A percentile compares a stretch with the other conserved stretches of the same genome.
phyloP scores from a whole-genome alignment of 169 alveolate genomes.

The Cryptosporidium bovis region DNA sequence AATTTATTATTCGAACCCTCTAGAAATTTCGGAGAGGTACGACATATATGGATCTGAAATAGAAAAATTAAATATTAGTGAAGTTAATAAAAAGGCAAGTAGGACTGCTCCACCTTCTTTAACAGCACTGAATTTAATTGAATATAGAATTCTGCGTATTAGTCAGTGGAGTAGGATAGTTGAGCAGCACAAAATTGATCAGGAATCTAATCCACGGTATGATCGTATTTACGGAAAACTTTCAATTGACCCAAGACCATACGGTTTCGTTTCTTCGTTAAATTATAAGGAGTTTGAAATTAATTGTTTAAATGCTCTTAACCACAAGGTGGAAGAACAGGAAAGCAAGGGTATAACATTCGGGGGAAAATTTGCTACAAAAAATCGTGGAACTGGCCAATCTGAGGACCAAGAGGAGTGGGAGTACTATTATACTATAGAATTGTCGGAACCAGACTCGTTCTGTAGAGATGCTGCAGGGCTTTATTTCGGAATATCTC shows the following conservation, averaged over 20 bases:
- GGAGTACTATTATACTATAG: constrained; percentile 29
- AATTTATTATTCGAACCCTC: constrained; percentile 40
- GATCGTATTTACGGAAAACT: constrained; percentile 47
- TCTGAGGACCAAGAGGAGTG: constrained; percentile 32
- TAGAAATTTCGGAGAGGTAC: constrained; percentile 19
- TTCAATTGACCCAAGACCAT: constrained; percentile 50
- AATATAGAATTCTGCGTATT: constrained; percentile 48
- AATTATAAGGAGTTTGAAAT: constrained; percentile 38
- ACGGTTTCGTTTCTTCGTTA: constrained; percentile 37
- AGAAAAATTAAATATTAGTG: constrained; percentile 2
- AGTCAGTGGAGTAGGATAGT: constrained; percentile 40
- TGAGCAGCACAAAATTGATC: constrained; percentile 38
- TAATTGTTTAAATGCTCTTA: constrained; percentile 23
- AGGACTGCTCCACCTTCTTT: constrained; percentile 45
- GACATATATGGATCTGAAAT: constrained; percentile 32
- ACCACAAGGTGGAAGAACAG: constrained; percentile 13
- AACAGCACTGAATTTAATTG: constrained; percentile 42
- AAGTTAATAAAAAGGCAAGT: constrained; percentile 42
- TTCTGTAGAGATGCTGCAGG: constrained; percentile 73
- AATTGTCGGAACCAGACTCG: constrained; percentile 26
- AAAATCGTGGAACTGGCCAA: background rate
- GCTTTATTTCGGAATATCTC: constrained; percentile 25
- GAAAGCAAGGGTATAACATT: background rate
- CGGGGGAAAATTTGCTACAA: background rate
- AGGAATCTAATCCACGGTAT: constrained; percentile 53